Evolutionary conservation across 331 rosid species (phyloP).

Genomic region (Malus hybrid): DNA sequence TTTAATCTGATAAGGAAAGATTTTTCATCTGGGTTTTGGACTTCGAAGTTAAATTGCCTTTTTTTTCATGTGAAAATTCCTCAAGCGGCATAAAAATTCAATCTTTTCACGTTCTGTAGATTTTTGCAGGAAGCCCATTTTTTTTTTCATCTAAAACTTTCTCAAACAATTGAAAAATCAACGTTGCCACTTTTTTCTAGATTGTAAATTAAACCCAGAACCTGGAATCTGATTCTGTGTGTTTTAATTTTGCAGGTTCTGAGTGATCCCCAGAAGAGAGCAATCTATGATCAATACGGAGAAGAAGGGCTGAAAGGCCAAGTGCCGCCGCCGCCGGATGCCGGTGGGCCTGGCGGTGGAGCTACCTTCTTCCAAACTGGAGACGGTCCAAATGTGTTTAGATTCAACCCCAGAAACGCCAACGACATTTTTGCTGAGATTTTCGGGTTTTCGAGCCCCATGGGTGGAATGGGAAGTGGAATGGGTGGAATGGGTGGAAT

Average conservation of each 20-base stretch:
- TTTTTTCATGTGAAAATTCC: neutral
- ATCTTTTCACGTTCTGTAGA: neutral
- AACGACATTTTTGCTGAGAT: slow-evolving; percentile 59
- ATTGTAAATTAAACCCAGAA: neutral
- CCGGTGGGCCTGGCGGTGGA: slow-evolving; percentile 49
- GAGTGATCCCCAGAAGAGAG: slow-evolving; percentile 77
- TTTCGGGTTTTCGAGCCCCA: slow-evolving; percentile 66
- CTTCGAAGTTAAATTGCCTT: neutral
- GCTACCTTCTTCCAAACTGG: slow-evolving; percentile 66
- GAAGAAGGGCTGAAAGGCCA: slow-evolving; percentile 83
- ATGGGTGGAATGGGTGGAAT: slow-evolving; percentile 42
- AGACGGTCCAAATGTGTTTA: slow-evolving; percentile 54
- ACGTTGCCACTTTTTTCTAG: neutral
- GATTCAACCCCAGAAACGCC: slow-evolving; percentile 76
- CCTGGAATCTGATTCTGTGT: neutral
- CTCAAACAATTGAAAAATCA: neutral
- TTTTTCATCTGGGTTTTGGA: neutral
- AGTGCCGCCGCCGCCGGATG: slow-evolving; percentile 53
- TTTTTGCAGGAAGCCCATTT: too few relatives aligned
- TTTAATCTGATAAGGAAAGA: neutral
- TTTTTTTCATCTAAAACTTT: too few relatives aligned
- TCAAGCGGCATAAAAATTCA: neutral
- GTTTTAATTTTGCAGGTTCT: slow-evolving; percentile 41
- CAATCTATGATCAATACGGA: slow-evolving; percentile 75
- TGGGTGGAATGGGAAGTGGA: slow-evolving; percentile 61